phyloP scores from a whole-genome alignment of 2,329 filamentous ascomycete species.

The Septoria linicola region DNA sequence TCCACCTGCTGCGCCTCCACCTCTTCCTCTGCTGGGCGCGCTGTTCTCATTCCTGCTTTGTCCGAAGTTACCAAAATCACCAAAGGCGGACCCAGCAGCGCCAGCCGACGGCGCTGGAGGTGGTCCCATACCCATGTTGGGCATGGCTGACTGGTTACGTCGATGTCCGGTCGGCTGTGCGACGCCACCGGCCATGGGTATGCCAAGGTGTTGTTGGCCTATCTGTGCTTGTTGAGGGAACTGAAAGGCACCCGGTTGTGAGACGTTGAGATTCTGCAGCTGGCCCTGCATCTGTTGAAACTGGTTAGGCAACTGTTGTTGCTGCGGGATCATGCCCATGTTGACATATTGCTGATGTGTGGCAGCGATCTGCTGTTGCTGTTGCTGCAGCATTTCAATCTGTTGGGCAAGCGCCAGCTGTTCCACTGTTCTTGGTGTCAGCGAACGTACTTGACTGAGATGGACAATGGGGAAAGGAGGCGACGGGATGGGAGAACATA shows the following conservation, averaged over 20 bases:
- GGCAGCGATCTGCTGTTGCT: constrained; percentile 95
- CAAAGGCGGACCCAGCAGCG: constrained; percentile 74
- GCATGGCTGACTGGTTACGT: constrained; percentile 95
- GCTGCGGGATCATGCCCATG: constrained; percentile 89
- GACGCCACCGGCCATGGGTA: constrained; percentile 68
- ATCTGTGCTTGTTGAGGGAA: constrained; percentile 71
- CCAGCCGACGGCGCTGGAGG: constrained; percentile 75
- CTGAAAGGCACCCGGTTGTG: constrained; percentile 71
- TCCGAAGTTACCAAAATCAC: constrained; percentile 64
- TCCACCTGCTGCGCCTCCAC: constrained; percentile 64
- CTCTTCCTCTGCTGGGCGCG: constrained; percentile 67
- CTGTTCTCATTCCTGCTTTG: constrained; percentile 62
- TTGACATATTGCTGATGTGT: constrained; percentile 97
- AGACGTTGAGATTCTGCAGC: constrained; percentile 74
- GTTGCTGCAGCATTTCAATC: constrained; percentile 94
- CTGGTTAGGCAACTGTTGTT: constrained; percentile 72
- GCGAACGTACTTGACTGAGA: constrained; percentile 20
- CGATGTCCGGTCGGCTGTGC: constrained; percentile 83
- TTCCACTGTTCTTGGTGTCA: constrained; percentile 67
- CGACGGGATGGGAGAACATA: constrained; percentile 61
- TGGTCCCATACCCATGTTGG: constrained; percentile 88
- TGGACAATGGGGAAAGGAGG: background rate
- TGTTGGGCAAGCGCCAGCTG: constrained; percentile 97
- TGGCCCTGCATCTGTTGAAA: constrained; percentile 78
- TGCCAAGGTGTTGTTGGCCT: constrained; percentile 59